Conservation (phyloP, 495 filamentous ascomycete genomes). For the Tuber magnatum region DNA sequence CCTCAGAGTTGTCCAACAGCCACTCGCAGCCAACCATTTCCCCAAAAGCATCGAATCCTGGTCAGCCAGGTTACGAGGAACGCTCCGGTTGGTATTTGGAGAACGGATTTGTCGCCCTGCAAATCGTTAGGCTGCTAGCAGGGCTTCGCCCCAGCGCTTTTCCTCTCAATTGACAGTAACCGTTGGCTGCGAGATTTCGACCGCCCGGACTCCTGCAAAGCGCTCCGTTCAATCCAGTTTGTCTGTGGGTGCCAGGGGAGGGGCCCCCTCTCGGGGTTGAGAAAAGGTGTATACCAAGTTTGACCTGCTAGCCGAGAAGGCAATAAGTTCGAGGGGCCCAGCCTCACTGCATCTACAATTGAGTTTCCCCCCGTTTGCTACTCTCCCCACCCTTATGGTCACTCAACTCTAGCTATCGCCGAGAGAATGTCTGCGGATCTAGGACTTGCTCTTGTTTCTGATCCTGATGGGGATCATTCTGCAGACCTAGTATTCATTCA, state of each 20-base stretch:
- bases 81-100: not conserved
- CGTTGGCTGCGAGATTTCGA: not conserved
- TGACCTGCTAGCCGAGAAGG: not conserved
- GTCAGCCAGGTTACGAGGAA: not conserved
- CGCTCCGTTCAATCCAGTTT: not conserved
- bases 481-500: slow-evolving; percentile 11
- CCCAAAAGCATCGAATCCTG: not conserved
- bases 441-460: slow-evolving; percentile 1
- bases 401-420: not conserved
- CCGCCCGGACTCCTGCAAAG: not conserved
- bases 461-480: not conserved
- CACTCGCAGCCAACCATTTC: not conserved
- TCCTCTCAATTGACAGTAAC: not conserved
- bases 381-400: not conserved
- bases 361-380: not conserved
- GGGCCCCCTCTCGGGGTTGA: not conserved
- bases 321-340: not conserved
- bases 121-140: not conserved
- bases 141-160: not conserved
- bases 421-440: not conserved
- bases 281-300: not conserved
- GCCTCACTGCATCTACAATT: not conserved
- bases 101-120: not conserved
- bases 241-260: not conserved
- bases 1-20: not conserved